A percentile compares a stretch with the other conserved stretches of the same genome.
Conservation (phyloP, 129 eudicot genomes). For the Chrysanthemum lavandulifolium region DNA sequence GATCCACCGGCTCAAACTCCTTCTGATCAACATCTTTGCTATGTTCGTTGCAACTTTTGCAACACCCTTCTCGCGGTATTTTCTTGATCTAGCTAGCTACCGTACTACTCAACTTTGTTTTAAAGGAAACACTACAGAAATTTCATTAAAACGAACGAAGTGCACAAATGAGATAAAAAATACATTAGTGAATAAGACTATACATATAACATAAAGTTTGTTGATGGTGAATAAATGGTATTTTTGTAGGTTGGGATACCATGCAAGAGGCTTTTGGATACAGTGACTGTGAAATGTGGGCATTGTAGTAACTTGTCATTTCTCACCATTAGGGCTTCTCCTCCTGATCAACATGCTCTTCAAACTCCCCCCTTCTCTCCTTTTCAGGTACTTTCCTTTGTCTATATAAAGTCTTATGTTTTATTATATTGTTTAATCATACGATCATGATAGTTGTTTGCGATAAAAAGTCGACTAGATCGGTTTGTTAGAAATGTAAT, state of each 20-base stretch:
- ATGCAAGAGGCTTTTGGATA: slow-evolving; percentile 79
- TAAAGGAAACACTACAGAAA: neutral
- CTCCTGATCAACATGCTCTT: slow-evolving; percentile 46
- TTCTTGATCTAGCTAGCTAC: neutral
- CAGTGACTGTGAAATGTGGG: slow-evolving; percentile 95
- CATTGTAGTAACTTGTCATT: slow-evolving; percentile 91
- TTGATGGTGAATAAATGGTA: neutral
- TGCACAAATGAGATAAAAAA: neutral
- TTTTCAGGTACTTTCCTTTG: slow-evolving; percentile 45
- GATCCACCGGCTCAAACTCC: slow-evolving; percentile 45
- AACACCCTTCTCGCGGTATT: slow-evolving; percentile 91
- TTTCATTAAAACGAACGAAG: neutral
- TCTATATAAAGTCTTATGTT: no score
- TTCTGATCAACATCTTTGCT: slow-evolving; percentile 78
- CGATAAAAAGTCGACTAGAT: neutral
- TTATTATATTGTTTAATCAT: no score
- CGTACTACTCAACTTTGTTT: neutral
- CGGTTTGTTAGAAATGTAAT: no score
- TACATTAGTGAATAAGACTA: neutral
- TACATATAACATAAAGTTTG: neutral
- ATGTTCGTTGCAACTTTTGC: slow-evolving; percentile 95
- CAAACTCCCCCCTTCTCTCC: slow-evolving; percentile 35
- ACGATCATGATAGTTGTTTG: neutral
- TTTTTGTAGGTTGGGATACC: slow-evolving; percentile 78
- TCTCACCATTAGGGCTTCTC: slow-evolving; percentile 75